Conservation (phyloP, 768 basidiomycete species). For the Boletus rubescentipes region DNA sequence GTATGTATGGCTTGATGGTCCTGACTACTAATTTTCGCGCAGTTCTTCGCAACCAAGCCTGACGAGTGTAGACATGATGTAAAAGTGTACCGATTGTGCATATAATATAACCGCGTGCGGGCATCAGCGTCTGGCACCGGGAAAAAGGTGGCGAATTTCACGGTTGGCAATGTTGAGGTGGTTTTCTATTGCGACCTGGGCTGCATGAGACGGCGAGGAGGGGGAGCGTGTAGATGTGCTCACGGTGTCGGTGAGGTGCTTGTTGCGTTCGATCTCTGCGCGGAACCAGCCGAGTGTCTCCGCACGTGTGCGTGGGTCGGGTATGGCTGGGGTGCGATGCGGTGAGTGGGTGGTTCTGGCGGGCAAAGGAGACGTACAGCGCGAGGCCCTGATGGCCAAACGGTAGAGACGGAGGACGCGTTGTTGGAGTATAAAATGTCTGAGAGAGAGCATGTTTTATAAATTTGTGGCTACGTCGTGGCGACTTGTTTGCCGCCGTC, state of each 20-base stretch:
- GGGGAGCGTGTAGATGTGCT: not conserved
- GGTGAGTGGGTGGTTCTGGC: conserved; percentile 2
- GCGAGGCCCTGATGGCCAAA: conserved; percentile 63
- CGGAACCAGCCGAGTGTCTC: conserved; percentile 78
- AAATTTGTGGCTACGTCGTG: conserved; percentile 20
- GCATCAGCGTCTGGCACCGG: not conserved
- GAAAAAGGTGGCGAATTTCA: conserved; percentile 62
- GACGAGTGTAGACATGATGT: conserved; percentile 9
- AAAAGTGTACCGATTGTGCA: not conserved
- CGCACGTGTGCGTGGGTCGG: conserved; percentile 54
- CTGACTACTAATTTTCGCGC: conserved; percentile 36
- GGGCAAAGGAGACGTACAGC: conserved; percentile 43
- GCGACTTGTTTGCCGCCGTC: conserved; percentile 15
- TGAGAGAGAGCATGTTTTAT: conserved; percentile 47
- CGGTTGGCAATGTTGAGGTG: conserved; percentile 54
- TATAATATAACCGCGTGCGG: not conserved
- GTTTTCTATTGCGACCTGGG: conserved; percentile 59
- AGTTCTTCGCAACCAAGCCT: conserved; percentile 80
- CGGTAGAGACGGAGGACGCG: conserved; percentile 64
- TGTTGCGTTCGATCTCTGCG: conserved; percentile 65
- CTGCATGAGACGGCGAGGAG: conserved; percentile 11
- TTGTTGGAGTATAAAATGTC: conserved; percentile 72
- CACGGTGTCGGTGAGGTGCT: conserved; percentile 57
- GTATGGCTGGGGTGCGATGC: conserved; percentile 48
- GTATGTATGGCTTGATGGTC: conserved; percentile 5